Evolutionary conservation across 2,329 filamentous ascomycete genomes (phyloP), one percentile per base, ranked within the genome.

Genomic region (Calonectria pteridis): DNA sequence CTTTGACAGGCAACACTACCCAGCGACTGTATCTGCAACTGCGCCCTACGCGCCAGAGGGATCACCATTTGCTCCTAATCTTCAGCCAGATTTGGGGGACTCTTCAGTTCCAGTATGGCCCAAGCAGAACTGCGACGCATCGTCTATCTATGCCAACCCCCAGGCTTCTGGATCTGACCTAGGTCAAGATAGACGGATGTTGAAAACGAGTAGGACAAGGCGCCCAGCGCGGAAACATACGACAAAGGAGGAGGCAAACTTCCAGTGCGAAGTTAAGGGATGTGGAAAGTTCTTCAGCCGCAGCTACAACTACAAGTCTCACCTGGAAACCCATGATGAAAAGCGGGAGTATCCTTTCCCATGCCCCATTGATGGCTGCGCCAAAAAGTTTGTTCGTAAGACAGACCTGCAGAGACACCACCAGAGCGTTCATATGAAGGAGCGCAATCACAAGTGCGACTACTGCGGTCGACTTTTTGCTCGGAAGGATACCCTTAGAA

Each of bases 261-360:
- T 91, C 83, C 88, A 90, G 75, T 98, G 95, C 81, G 87, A 88
- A 69, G 87, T 92, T 43, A 89, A 92, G 72, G 88, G 92, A 2
- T 98, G 95, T 81, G 92, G 93, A 9, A 94, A 93, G 83, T 89
- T 93, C 20, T 98, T 98, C 82, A 94, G 94, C 77, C 89, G 95
- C 75, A 93, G 91, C 79, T 97, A 96, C 86, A 98, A 98, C 84
- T 95, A 93, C 85, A 95, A 94, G 81, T 94, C 95, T 35, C 95
- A 98, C 83, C 90, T 96, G 89, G 93, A 96, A 81, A 96, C 93
- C 1, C 95, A 98, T 81, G 92, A 97, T 81, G 92, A 94, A 18
- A 89, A 91, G 73, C 89, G 93, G 71, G 91, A 91, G 79, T 94
- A 94, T 79, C 92, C 93, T 0, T 93, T 95, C 80, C 88, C 89